phyloP scores from a whole-genome alignment of 2,329 filamentous ascomycete species.

The Penicillium sp. region DNA sequence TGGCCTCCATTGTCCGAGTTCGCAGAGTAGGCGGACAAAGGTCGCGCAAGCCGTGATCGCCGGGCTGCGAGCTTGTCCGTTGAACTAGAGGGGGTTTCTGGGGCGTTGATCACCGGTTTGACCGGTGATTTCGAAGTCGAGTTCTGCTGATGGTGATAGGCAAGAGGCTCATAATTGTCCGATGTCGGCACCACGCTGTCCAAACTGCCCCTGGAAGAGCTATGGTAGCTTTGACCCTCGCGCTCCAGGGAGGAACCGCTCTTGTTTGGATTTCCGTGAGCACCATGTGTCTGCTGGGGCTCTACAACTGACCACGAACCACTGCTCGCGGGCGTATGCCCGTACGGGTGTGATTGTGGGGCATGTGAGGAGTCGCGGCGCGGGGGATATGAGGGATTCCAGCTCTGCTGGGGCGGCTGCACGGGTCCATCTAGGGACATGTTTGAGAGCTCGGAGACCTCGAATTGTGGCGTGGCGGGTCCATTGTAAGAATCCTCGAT shows the following conservation, averaged over 20 bases:
- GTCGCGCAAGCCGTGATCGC: slow-evolving; percentile 59
- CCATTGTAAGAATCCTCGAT: slow-evolving; percentile 30
- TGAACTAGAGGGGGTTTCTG: slow-evolving; percentile 54
- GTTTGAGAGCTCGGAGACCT: slow-evolving; percentile 27
- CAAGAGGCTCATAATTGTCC: slow-evolving; percentile 49
- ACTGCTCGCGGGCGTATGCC: slow-evolving; percentile 37
- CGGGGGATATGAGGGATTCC: slow-evolving; percentile 24
- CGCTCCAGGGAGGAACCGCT: slow-evolving; percentile 29
- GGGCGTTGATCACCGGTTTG: slow-evolving; percentile 32
- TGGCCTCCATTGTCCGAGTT: slow-evolving; percentile 65
- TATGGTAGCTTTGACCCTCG: slow-evolving; percentile 27
- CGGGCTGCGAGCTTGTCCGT: slow-evolving; percentile 64
- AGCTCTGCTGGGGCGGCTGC: slow-evolving; percentile 16
- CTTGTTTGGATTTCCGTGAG: slow-evolving; percentile 18
- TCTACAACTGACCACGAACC: slow-evolving; percentile 40
- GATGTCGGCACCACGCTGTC: slow-evolving; percentile 36
- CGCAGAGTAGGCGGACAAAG: slow-evolving; percentile 74
- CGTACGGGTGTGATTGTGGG: slow-evolving; percentile 20
- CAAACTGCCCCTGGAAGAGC: slow-evolving; percentile 39
- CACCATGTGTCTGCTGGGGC: slow-evolving; percentile 27
- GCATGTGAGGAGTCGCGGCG: slow-evolving; percentile 27
- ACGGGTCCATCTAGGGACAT: slow-evolving; percentile 29
- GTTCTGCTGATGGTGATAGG: slow-evolving; percentile 55
- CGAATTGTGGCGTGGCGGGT: slow-evolving; percentile 23
- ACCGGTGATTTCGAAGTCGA: slow-evolving; percentile 35